phyloP scores from a whole-genome alignment of 148 eudicot species.

The Vaccinium vitisidaea region DNA sequence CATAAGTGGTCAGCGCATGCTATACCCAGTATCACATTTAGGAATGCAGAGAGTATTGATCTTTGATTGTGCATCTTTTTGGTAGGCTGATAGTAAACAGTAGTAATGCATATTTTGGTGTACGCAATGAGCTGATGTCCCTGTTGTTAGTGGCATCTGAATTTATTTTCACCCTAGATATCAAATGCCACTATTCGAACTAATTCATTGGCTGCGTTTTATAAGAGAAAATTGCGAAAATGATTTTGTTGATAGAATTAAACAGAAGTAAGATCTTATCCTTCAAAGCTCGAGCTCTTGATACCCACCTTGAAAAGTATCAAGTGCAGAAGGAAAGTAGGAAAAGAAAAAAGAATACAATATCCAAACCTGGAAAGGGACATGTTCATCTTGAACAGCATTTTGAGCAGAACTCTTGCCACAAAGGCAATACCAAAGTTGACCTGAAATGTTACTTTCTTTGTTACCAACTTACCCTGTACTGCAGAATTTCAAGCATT shows the following conservation, averaged over 20 bases:
- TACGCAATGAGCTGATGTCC: background rate
- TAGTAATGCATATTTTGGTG: background rate
- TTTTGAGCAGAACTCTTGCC: background rate
- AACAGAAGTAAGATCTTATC: background rate
- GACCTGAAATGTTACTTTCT: background rate
- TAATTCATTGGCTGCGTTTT: background rate
- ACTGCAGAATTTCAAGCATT: background rate
- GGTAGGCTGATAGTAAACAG: background rate
- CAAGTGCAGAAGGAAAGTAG: background rate
- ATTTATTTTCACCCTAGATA: background rate
- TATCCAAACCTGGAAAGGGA: background rate
- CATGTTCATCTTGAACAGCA: background rate
- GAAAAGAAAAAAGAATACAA: background rate
- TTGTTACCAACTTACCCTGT: background rate
- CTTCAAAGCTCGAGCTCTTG: background rate
- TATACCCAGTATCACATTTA: background rate
- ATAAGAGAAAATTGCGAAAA: background rate
- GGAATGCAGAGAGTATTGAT: background rate
- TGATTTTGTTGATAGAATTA: background rate
- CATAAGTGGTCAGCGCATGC: background rate
- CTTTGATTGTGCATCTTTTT: constrained; percentile 4
- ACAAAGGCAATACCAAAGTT: constrained; percentile 3
- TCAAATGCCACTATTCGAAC: background rate
- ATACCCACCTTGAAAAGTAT: background rate
- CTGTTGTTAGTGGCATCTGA: background rate